Evolutionary conservation across 495 filamentous ascomycete species (phyloP).

Genomic region (Margaritispora aquatica): DNA sequence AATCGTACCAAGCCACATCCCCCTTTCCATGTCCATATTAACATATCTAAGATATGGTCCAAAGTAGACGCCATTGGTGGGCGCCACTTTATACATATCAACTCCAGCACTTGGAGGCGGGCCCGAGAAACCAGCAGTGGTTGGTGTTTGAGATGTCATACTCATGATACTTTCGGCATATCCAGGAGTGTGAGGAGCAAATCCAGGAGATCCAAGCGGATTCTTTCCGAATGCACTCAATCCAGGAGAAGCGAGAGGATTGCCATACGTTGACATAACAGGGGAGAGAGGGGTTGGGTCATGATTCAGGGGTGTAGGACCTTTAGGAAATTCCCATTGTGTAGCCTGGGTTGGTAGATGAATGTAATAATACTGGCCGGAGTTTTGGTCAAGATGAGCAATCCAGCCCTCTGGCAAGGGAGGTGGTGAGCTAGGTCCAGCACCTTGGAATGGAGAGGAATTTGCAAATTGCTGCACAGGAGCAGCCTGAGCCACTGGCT

Average conservation of each 20-base stretch:
- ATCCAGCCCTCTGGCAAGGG: constrained; percentile 98
- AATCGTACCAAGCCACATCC: constrained; percentile 75
- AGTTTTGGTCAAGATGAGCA: constrained; percentile 89
- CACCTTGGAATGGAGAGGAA: constrained; percentile 41
- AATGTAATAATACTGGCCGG: constrained; percentile 98
- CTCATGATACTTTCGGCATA: constrained; percentile 73
- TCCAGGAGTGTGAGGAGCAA: constrained; percentile 64
- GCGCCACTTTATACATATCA: constrained; percentile 85
- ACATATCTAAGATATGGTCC: constrained; percentile 92
- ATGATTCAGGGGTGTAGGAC: constrained; percentile 75
- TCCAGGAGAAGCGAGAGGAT: constrained; percentile 67
- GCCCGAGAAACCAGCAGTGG: constrained; percentile 65
- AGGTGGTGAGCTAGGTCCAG: constrained; percentile 74
- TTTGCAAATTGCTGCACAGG: constrained; percentile 29
- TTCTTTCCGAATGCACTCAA: constrained; percentile 63
- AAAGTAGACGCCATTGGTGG: constrained; percentile 98
- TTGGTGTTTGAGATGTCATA: constrained; percentile 65
- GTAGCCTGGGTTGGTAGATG: constrained; percentile 93
- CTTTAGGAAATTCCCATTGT: constrained; percentile 98
- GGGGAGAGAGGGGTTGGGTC: constrained; percentile 75
- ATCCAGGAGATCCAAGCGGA: constrained; percentile 68
- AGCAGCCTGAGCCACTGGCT: constrained; percentile 19
- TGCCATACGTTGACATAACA: constrained; percentile 68
- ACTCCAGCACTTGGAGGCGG: constrained; percentile 84
- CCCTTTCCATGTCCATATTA: constrained; percentile 93